phyloP scores from a whole-genome alignment of 148 eudicot species.

The Diospyros lotus region DNA sequence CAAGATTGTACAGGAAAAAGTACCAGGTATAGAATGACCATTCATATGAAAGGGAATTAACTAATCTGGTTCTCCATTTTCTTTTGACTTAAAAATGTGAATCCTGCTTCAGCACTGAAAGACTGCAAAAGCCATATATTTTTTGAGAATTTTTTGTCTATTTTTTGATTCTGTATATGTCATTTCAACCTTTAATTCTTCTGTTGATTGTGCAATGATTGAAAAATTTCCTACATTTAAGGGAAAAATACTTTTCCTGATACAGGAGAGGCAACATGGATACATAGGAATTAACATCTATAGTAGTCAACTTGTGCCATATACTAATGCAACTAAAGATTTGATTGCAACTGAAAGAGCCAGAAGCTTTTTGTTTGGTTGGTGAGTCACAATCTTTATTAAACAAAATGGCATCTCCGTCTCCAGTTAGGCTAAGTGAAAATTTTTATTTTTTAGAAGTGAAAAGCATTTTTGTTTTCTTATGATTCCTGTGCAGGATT shows the following conservation, averaged over 20 bases:
- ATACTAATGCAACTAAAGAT: constrained; percentile 36
- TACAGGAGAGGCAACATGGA: constrained; percentile 54
- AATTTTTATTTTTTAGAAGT: too few relatives aligned
- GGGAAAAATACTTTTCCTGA: neutral
- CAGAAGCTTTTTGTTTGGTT: constrained; percentile 44
- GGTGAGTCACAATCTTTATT: constrained; percentile 32
- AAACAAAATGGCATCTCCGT: neutral
- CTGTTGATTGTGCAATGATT: neutral
- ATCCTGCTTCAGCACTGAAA: neutral
- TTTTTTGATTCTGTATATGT: too few relatives aligned
- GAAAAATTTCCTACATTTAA: neutral
- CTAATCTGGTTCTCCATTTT: too few relatives aligned
- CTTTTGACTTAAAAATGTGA: neutral
- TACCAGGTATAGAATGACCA: constrained; percentile 28
- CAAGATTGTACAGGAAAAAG: constrained; percentile 29
- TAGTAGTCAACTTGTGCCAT: constrained; percentile 27
- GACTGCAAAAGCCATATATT: too few relatives aligned
- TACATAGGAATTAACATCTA: constrained; percentile 46
- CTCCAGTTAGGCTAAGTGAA: neutral
- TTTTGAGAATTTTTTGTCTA: too few relatives aligned
- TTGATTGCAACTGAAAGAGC: constrained; percentile 42
- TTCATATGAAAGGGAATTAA: too few relatives aligned
- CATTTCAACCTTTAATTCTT: neutral
- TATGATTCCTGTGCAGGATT: constrained; percentile 30
- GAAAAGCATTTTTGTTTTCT: neutral